Conservation (phyloP, 495 filamentous ascomycete species). For the Parmelia sp. region DNA sequence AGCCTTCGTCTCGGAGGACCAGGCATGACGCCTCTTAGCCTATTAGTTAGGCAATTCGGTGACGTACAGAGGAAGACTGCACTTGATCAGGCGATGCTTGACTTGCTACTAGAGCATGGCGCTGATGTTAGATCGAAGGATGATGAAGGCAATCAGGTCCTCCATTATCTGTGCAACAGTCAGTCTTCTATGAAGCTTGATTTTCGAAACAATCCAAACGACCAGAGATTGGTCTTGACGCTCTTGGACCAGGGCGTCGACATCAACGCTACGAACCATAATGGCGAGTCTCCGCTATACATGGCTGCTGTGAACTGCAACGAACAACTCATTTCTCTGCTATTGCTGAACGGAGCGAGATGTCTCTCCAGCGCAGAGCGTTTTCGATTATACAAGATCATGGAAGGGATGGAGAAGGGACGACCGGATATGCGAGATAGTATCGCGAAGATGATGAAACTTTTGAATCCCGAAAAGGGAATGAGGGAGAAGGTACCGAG, state of each 20-base stretch:
- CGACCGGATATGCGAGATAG: neutral
- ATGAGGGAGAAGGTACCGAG: neutral
- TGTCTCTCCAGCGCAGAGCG: neutral
- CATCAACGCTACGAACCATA: neutral
- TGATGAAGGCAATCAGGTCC: neutral
- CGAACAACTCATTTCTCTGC: neutral
- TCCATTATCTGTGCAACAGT: slow-evolving; percentile 4
- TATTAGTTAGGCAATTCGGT: no score
- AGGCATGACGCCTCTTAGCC: neutral
- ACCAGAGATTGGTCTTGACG: neutral
- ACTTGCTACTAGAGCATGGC: slow-evolving; percentile 3
- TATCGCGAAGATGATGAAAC: neutral
- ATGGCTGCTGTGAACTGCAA: neutral
- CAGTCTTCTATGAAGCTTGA: neutral
- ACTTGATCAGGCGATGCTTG: neutral
- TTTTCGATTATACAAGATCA: neutral
- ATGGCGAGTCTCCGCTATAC: neutral
- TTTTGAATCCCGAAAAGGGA: neutral
- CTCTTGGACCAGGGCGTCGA: neutral
- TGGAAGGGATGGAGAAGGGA: neutral
- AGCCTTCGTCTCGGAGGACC: neutral
- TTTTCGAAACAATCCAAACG: neutral
- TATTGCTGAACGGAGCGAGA: neutral
- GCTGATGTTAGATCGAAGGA: neutral
- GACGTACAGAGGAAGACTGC: neutral